Evolutionary conservation across 2,329 filamentous ascomycete species (phyloP).

Genomic region (Aspergillus pseudoviridinutans): DNA sequence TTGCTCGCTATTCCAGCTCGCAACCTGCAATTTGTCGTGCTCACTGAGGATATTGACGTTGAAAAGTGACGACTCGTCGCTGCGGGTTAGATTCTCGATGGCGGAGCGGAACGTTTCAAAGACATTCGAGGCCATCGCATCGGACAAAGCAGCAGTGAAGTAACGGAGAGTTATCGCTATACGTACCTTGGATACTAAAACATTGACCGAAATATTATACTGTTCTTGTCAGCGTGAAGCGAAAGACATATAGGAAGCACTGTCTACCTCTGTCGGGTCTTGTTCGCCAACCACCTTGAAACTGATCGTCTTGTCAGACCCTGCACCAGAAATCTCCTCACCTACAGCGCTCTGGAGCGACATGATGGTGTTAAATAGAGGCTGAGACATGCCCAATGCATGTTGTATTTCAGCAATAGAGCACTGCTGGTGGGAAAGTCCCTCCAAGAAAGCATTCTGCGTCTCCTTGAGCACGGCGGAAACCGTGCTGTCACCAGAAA

Average conservation of each 20-base stretch:
- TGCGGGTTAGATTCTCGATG: background rate
- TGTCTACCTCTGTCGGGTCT: background rate
- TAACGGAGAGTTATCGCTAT: background rate
- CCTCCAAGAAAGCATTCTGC: background rate
- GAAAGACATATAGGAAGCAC: background rate
- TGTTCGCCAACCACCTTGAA: background rate
- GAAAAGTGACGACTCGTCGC: background rate
- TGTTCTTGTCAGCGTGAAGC: background rate
- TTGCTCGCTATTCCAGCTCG: background rate
- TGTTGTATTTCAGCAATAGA: background rate
- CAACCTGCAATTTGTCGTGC: background rate
- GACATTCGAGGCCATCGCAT: background rate
- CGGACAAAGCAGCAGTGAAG: background rate
- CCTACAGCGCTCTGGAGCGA: background rate
- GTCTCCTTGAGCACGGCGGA: background rate
- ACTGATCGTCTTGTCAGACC: background rate
- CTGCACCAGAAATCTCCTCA: background rate
- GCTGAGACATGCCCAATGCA: background rate
- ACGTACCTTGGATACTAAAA: background rate
- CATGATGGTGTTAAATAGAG: background rate
- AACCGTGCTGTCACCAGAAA: background rate
- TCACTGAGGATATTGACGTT: background rate
- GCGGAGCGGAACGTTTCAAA: background rate
- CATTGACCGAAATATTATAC: constrained; percentile 1
- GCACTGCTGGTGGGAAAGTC: background rate